Percentiles rank a stretch among this genome's conserved stretches.
Conservation (phyloP, 1,284 basidiomycete genomes). For the Rhodotorula sp. region DNA sequence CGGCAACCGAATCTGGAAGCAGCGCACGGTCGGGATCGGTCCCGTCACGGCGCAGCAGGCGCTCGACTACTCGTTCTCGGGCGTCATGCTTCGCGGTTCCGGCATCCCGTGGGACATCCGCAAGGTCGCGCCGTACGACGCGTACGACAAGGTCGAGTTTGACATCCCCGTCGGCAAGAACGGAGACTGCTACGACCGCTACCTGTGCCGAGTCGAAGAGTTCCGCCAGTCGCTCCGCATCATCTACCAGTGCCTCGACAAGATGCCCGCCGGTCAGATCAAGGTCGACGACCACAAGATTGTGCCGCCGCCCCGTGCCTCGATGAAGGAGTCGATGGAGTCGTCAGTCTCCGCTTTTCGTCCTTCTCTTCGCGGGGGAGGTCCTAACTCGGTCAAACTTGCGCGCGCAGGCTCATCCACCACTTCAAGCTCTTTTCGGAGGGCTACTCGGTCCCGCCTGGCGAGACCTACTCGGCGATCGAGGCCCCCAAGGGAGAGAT, state of each 20-base stretch:
- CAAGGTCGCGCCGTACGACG: conserved; percentile 91
- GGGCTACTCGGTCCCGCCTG: conserved; percentile 94
- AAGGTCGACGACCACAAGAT: conserved; percentile 98
- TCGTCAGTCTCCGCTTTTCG: not conserved
- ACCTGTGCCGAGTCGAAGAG: conserved; percentile 96
- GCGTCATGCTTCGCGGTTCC: conserved; percentile 94
- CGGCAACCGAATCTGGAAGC: conserved; percentile 97
- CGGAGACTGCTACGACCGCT: conserved; percentile 93
- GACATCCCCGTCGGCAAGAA: conserved; percentile 94
- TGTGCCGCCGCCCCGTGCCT: conserved; percentile 90
- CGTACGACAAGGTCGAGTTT: conserved; percentile 97
- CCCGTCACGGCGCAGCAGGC: conserved; percentile 89
- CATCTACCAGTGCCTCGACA: conserved; percentile 88
- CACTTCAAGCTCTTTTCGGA: conserved; percentile 97
- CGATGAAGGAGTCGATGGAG: conserved; percentile 98
- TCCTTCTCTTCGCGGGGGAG: too few species aligned
- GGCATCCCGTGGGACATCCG: conserved; percentile 94
- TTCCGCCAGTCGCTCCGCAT: conserved; percentile 93
- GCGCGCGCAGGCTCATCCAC: conserved; percentile 68
- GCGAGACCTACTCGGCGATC: conserved; percentile 96
- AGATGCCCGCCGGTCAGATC: conserved; percentile 89
- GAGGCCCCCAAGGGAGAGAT: conserved; percentile 99
- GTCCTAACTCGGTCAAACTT: not conserved
- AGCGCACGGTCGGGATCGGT: conserved; percentile 87
- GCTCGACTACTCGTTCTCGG: conserved; percentile 88